Percentiles rank a stretch among this genome's conserved stretches.
Conservation (phyloP, 768 basidiomycete species). For the Podaxis sp. region DNA sequence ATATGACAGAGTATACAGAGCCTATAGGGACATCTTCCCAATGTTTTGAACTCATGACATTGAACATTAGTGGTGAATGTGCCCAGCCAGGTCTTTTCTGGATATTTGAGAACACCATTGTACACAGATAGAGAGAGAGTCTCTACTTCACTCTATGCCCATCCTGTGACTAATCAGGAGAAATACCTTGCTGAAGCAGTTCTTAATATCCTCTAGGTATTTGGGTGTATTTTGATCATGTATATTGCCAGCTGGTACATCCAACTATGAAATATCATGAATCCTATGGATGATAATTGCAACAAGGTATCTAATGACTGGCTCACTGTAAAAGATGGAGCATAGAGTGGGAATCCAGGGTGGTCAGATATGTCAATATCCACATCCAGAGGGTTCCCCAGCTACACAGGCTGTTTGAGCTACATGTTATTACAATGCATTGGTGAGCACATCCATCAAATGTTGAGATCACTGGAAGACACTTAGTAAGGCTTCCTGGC, state of each 20-base stretch:
- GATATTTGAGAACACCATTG: no score
- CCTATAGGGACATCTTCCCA: no score
- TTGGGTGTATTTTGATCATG: conserved; percentile 69
- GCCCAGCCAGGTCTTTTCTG: no score
- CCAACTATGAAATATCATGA: conserved; percentile 39
- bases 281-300: no score
- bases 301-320: not conserved
- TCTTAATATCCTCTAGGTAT: conserved; percentile 48
- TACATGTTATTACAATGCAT: no score
- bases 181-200: conserved; percentile 36
- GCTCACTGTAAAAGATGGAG: conserved; percentile 68
- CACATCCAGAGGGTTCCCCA: conserved; percentile 49
- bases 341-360: conserved; percentile 66
- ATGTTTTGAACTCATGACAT: no score
- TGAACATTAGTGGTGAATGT: no score
- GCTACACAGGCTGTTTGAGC: conserved; percentile 34
- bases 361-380: conserved; percentile 80
- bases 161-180: conserved; percentile 27
- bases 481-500: no score
- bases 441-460: no score
- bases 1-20: conserved; percentile 35
- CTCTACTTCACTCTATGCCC: not conserved
- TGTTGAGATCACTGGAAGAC: no score
- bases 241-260: conserved; percentile 72
- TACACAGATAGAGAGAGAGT: not conserved